Evolutionary conservation across 169 alveolate genomes (phyloP), one percentile per base, ranked within the genome.

Genomic region (Plasmodium billcollinsi): DNA sequence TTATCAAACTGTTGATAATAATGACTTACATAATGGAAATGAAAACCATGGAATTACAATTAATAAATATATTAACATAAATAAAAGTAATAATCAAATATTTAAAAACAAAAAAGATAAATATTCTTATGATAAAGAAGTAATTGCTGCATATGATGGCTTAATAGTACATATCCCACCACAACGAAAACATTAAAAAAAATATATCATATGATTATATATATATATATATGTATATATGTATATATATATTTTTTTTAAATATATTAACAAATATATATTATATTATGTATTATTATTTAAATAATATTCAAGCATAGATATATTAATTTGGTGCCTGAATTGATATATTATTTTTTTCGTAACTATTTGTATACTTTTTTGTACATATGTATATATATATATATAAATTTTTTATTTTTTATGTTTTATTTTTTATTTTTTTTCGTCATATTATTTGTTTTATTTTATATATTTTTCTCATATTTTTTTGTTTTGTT

Each of bases 91-190:
- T 61, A 61, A 24, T 39, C 2, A 15, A 15, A 39, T 20, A 20
- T 20, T 20, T 15, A 26, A 39, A 21, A 45, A 14, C 20, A 33
- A 3, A 3, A 24, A 74, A 39, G 45, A 15, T 15, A 15, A 14
- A 14, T n/a, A 3, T 21, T 21, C 3, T 33, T 11, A 56, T 56
- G 67, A 45, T 26, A 56, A 52, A 21, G 39, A 43, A 5, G 91
- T 83, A 7, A 47, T 83, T 50, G 91, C 91, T 39, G 91, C 91
- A 15, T 83, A 58, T 52, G 91, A 83, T 43, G 91, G 91, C 1
- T 50, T 83, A 39, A 71, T 69, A 9, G 74, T 83, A 11, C 26
- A 83, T 33, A 33, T 83, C 0, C 91, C 91, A 11, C 91, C 80
- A 15, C 91, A 83, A 61, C 15, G 12, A 73, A 61, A 43, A 15